Evolutionary conservation across 345 rosid genomes (phyloP).

Genomic region (Theobroma cacao): DNA sequence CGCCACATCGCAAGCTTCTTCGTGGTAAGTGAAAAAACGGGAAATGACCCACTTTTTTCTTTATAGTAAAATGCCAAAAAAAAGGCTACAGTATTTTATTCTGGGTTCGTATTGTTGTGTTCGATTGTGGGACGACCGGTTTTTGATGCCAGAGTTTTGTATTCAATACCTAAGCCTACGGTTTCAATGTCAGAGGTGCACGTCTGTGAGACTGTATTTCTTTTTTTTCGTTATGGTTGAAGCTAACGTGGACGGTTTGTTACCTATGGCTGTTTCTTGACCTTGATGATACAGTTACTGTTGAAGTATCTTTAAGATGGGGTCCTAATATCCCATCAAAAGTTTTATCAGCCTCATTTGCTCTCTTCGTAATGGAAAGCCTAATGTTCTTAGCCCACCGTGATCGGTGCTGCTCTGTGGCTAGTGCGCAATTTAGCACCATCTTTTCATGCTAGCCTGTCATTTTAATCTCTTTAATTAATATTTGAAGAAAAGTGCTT

Average conservation of each 20-base stretch:
- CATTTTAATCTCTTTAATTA: background rate
- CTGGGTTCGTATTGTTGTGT: background rate
- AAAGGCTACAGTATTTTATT: background rate
- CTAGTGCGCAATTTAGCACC: constrained; percentile 9
- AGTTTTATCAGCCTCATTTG: background rate
- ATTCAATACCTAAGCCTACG: constrained; percentile 25
- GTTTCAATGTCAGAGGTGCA: constrained; percentile 38
- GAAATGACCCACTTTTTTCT: background rate
- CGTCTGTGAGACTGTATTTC: constrained; percentile 22
- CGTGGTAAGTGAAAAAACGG: constrained; percentile 14
- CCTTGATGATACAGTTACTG: background rate
- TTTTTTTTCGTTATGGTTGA: constrained; percentile 5
- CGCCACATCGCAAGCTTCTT: constrained; percentile 57
- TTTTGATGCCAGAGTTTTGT: constrained; percentile 18
- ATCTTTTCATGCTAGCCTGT: constrained; percentile 5
- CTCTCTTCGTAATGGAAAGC: background rate
- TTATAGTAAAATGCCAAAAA: background rate
- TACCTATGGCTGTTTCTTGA: background rate
- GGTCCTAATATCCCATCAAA: constrained; percentile 22
- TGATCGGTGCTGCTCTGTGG: constrained; percentile 1
- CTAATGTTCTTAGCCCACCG: background rate
- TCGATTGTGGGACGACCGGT: background rate
- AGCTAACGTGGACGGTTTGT: constrained; percentile 36
- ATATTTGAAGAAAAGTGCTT: background rate
- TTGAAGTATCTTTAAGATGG: constrained; percentile 23